Conservation (phyloP, 2,329 filamentous ascomycete genomes). For the Drechslerella stenobrocha region DNA sequence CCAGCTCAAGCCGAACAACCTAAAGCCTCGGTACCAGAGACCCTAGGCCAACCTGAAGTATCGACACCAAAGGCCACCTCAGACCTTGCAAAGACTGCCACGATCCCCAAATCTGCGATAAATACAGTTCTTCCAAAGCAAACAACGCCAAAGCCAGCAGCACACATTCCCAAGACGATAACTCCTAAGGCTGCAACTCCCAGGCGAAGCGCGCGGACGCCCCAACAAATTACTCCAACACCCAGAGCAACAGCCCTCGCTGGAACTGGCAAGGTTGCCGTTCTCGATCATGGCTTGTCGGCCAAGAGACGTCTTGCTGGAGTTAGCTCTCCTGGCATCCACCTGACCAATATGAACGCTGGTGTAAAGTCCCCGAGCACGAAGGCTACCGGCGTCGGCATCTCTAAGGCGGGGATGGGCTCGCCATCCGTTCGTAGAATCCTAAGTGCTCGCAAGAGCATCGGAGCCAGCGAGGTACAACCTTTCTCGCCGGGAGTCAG, state of each 20-base stretch:
- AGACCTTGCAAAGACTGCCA: slow-evolving; percentile 19
- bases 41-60: slow-evolving; percentile 11
- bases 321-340: slow-evolving; percentile 29
- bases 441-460: slow-evolving; percentile 71
- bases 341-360: slow-evolving; percentile 39
- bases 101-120: slow-evolving; percentile 10
- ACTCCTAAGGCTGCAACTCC: slow-evolving; percentile 56
- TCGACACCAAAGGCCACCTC: slow-evolving; percentile 30
- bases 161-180: slow-evolving; percentile 22
- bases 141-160: slow-evolving; percentile 24
- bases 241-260: slow-evolving; percentile 39
- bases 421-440: slow-evolving; percentile 74
- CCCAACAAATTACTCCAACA: slow-evolving; percentile 51
- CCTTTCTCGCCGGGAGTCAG: slow-evolving; percentile 64
- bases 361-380: slow-evolving; percentile 30
- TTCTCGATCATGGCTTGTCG: slow-evolving; percentile 45
- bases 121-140: slow-evolving; percentile 8
- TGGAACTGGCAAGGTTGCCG: slow-evolving; percentile 42
- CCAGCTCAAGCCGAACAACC: slow-evolving; percentile 4
- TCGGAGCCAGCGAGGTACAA: slow-evolving; percentile 61
- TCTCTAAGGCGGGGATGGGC: slow-evolving; percentile 71
- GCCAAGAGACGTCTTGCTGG: slow-evolving; percentile 42
- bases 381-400: slow-evolving; percentile 62
- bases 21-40: neutral
- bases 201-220: slow-evolving; percentile 55